Evolutionary conservation across 23 red algal species (phyloP).

Genomic region (Pyropia yezoensis): DNA sequence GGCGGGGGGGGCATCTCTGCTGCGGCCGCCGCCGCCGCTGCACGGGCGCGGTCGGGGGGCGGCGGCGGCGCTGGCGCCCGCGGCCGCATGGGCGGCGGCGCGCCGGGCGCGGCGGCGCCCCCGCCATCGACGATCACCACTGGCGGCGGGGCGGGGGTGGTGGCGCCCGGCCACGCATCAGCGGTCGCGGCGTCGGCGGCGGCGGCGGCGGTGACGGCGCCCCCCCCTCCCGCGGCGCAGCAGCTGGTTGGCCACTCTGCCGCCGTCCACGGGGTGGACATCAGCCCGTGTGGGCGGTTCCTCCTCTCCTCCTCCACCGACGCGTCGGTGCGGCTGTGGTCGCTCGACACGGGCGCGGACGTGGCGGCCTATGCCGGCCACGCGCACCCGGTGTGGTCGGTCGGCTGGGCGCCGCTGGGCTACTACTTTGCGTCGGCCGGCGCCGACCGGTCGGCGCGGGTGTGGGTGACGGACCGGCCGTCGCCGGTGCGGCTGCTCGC

Average conservation of each 20-base stretch:
- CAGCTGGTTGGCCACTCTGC: constrained; percentile 82
- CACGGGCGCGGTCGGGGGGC: too few relatives aligned
- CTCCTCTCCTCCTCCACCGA: constrained; percentile 64
- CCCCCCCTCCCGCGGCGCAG: constrained; percentile 1
- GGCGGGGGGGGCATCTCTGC: too few relatives aligned
- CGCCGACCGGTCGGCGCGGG: constrained; percentile 71
- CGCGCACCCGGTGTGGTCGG: constrained; percentile 80
- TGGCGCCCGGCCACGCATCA: too few relatives aligned
- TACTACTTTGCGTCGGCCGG: constrained; percentile 80
- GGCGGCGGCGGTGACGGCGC: not conserved
- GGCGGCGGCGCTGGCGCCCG: too few relatives aligned
- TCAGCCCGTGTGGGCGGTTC: constrained; percentile 53
- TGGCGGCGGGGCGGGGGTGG: too few relatives aligned
- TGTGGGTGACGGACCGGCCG: constrained; percentile 75
- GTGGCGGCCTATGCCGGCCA: constrained; percentile 78
- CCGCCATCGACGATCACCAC: too few relatives aligned
- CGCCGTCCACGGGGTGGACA: constrained; percentile 64
- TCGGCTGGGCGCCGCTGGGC: constrained; percentile 54
- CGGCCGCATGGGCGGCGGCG: too few relatives aligned
- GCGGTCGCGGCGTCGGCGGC: too few relatives aligned
- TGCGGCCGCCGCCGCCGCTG: too few relatives aligned
- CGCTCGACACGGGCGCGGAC: constrained; percentile 35
- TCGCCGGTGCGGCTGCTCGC: constrained; percentile 76
- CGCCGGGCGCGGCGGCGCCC: too few relatives aligned
- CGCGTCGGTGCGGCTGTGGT: constrained; percentile 82